Evolutionary conservation across 2,329 filamentous ascomycete genomes (phyloP).

Genomic region (Aspergillus pseudotamarii): DNA sequence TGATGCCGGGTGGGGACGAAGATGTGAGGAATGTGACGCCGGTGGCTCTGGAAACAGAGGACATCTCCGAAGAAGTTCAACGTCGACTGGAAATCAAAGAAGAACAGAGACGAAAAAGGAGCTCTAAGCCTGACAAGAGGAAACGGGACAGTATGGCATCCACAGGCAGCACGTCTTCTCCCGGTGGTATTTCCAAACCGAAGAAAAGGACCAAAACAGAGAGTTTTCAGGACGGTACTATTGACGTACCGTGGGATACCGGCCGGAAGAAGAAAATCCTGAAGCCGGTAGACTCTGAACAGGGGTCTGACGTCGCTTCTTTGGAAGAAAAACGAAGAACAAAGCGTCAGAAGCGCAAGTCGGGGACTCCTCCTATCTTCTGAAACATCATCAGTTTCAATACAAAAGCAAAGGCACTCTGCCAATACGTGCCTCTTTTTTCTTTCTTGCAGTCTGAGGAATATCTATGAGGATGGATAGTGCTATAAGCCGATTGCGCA

Average conservation of each 20-base stretch:
- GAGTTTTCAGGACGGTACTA: background rate
- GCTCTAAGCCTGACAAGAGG: slow-evolving; percentile 40
- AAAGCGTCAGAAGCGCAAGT: background rate
- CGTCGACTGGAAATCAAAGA: slow-evolving; percentile 48
- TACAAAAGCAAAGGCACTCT: background rate
- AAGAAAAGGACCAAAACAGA: slow-evolving; percentile 27
- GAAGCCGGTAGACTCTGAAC: background rate
- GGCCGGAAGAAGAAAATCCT: background rate
- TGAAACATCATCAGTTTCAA: background rate
- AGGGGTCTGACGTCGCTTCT: background rate
- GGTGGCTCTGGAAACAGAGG: slow-evolving; percentile 41
- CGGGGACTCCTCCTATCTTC: background rate
- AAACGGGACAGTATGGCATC: slow-evolving; percentile 42
- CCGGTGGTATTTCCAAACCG: slow-evolving; percentile 13
- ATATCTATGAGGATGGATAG: background rate
- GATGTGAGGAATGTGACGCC: slow-evolving; percentile 27
- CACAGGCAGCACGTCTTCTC: slow-evolving; percentile 25
- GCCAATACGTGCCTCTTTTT: background rate
- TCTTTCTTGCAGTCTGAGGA: background rate
- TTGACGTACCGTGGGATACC: background rate
- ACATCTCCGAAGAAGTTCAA: slow-evolving; percentile 51
- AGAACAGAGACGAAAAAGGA: slow-evolving; percentile 37
- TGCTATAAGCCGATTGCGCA: background rate
- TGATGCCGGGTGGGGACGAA: slow-evolving; percentile 24
- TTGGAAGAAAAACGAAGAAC: background rate